Conservation (phyloP, 164 flowering plant species). For the Buxus sempervirens region DNA sequence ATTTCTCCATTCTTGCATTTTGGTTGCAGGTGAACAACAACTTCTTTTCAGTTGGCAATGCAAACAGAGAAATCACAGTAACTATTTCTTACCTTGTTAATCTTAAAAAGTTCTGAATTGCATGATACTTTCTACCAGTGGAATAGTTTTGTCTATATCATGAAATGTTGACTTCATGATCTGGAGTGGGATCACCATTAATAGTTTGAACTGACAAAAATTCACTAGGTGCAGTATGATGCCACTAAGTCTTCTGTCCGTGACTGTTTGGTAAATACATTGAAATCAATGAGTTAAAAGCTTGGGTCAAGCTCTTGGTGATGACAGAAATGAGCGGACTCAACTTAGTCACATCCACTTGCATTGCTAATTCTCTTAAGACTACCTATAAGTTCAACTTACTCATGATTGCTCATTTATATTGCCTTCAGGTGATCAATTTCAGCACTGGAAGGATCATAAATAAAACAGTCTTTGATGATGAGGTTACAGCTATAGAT, state of each 20-base stretch:
- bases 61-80: constrained; percentile 78
- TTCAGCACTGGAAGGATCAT: constrained; percentile 88
- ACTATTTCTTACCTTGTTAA: constrained; percentile 15
- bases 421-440: constrained; percentile 69
- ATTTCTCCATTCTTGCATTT: constrained; percentile 1
- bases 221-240: too few relatives aligned
- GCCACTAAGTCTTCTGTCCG: too few relatives aligned
- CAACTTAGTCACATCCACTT: constrained; percentile 1
- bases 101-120: background rate
- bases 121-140: background rate
- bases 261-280: background rate
- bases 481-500: constrained; percentile 78
- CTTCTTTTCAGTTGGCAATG: constrained; percentile 90
- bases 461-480: constrained; percentile 49
- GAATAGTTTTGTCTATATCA: background rate
- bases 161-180: too few relatives aligned
- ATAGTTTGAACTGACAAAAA: too few relatives aligned
- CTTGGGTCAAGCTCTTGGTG: too few relatives aligned
- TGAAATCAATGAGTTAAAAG: too few relatives aligned
- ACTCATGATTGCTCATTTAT: background rate
- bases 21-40: constrained; percentile 84
- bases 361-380: too few relatives aligned
- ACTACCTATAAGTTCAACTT: background rate
- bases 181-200: too few relatives aligned
- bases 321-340: background rate